Evolutionary conservation across 257 asterid genomes (phyloP), one percentile per base, ranked within the genome.

Genomic region (Coffea eugenioides): DNA sequence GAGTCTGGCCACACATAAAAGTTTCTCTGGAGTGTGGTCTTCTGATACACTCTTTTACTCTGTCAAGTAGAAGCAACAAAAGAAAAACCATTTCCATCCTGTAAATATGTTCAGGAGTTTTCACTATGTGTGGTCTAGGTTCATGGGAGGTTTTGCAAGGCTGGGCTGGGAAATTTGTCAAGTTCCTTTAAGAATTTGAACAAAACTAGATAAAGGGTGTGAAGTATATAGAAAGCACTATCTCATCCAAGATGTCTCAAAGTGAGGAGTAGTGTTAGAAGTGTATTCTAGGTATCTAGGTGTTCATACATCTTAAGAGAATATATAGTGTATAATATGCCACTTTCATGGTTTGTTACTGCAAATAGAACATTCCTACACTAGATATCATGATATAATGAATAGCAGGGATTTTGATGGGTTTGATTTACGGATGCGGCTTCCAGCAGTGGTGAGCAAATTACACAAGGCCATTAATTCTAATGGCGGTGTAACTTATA

Each of bases 381-480:
- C 48, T 14, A 25, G 25, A 23, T 9, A 23, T 65, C 31, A 76
- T 70, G n/a, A 66, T n/a, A 48, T 62, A 68, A 80, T 71, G 81
- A 59, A 82, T 61, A 75, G 49, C 97, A 95, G 99, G 96, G 99
- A 95, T 80, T 95, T 95, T 86, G 98, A 95, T 84, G 93, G 89
- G 79, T 95, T 93, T 86, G 97, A 95, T 85, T 83, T 95, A 87
- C 83, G 99, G 74, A 71, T 87, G 85, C 89, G 96, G 79, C 98
- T 95, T 77, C 98, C 99, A 41, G 96, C 92, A 46, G 99, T 93
- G n/a, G 91, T 95, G 27, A 87, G 96, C 85, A 88, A 72, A 90
- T 88, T 95, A 73, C 92, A 90, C 81, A 88, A 89, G 79, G 97
- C 94, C 82, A 62, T 93, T 61, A 88, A 84, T 54, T 84, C 66